Conservation (phyloP, 371 early-diverging fungal genomes). For the Rhizomucor miehei region DNA sequence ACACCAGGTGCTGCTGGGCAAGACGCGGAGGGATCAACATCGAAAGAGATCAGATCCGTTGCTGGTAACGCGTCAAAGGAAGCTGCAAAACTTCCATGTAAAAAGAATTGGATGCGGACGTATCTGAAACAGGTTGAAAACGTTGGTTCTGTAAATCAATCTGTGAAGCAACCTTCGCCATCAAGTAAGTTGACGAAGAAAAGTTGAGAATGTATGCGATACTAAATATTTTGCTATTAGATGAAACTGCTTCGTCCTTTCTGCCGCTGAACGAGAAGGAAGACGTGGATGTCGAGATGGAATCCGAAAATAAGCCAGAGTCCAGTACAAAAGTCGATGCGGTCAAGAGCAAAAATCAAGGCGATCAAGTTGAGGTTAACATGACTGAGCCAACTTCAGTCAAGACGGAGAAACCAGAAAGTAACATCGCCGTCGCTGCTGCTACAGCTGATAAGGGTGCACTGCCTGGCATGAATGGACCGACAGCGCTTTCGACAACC, state of each 20-base stretch:
- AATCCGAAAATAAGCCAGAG: neutral
- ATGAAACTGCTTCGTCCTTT: neutral
- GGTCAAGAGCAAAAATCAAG: neutral
- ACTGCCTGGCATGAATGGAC: neutral
- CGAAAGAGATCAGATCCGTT: neutral
- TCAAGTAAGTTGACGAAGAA: too few species aligned
- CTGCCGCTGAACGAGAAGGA: neutral
- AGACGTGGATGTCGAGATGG: neutral
- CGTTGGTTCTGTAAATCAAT: too few species aligned
- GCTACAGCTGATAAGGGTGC: neutral
- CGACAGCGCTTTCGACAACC: neutral
- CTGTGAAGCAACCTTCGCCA: too few species aligned
- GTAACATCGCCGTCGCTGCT: neutral
- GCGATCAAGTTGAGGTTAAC: neutral
- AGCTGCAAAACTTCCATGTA: constrained; percentile 12
- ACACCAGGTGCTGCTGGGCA: neutral
- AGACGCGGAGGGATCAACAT: neutral
- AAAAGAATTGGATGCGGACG: constrained; percentile 19
- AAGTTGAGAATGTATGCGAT: neutral
- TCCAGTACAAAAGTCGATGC: neutral
- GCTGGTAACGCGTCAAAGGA: neutral
- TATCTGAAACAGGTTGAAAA: constrained; percentile 5
- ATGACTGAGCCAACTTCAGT: too few species aligned
- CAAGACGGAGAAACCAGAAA: neutral
- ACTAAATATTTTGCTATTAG: neutral